Conservation (phyloP, 768 basidiomycete species). For the Agrocybe chaxingu region DNA sequence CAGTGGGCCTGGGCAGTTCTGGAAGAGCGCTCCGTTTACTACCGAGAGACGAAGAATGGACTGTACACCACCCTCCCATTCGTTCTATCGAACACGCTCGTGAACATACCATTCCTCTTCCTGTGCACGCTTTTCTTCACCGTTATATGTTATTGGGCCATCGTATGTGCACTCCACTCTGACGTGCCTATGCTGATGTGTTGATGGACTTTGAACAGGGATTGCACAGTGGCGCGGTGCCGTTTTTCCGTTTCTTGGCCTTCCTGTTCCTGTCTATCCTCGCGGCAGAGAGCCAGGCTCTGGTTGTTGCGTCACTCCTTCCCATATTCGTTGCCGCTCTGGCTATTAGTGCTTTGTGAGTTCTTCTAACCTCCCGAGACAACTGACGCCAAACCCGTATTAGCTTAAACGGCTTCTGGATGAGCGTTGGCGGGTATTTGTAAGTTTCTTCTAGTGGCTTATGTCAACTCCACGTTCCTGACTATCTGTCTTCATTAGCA, state of each 20-base stretch:
- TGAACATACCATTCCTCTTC: constrained; percentile 54
- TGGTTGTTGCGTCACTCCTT: constrained; percentile 45
- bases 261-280: constrained; percentile 53
- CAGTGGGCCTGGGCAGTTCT: constrained; percentile 31
- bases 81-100: constrained; percentile 50
- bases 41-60: constrained; percentile 55
- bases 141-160: constrained; percentile 49
- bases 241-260: constrained; percentile 54
- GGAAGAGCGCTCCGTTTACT: constrained; percentile 56
- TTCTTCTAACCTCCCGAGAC: neutral
- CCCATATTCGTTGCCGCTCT: constrained; percentile 62
- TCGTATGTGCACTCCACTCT: constrained; percentile 26
- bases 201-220: constrained; percentile 26
- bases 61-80: constrained; percentile 53
- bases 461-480: too few species aligned
- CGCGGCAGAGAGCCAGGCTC: constrained; percentile 49
- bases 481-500: too few species aligned
- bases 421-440: constrained; percentile 52
- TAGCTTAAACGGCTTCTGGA: constrained; percentile 54
- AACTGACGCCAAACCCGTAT: neutral
- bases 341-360: constrained; percentile 47
- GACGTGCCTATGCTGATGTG: neutral
- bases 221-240: constrained; percentile 41
- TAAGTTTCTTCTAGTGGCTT: constrained; percentile 11
- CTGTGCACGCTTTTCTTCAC: constrained; percentile 44